Evolutionary conservation across 2,329 filamentous ascomycete species (phyloP).

Genomic region (Knoxdaviesia proteae): DNA sequence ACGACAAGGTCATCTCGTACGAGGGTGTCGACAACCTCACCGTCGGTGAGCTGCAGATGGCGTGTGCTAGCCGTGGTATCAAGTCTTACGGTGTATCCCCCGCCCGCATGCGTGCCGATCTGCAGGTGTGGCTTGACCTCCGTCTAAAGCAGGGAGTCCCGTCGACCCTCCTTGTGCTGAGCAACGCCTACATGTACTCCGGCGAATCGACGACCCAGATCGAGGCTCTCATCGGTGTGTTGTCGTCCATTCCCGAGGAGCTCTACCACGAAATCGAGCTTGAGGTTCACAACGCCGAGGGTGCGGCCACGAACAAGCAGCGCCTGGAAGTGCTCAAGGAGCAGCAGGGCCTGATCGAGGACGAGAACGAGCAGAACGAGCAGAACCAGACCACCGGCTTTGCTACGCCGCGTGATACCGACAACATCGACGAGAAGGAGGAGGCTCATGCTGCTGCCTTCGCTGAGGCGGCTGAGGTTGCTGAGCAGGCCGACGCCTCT

Average conservation of each 20-base stretch:
- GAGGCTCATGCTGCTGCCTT: constrained; percentile 38
- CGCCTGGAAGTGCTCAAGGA: constrained; percentile 94
- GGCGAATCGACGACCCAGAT: constrained; percentile 81
- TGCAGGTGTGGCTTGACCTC: constrained; percentile 86
- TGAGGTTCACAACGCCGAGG: constrained; percentile 90
- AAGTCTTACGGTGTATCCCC: constrained; percentile 85
- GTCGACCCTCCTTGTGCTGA: constrained; percentile 82
- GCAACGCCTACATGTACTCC: constrained; percentile 96
- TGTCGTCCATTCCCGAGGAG: constrained; percentile 91
- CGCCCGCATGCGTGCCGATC: constrained; percentile 66
- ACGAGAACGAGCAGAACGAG: constrained; percentile 84
- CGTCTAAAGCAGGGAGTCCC: constrained; percentile 88
- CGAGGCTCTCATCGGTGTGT: constrained; percentile 74
- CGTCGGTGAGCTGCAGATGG: constrained; percentile 81
- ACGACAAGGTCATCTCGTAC: constrained; percentile 82
- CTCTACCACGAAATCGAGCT: constrained; percentile 99
- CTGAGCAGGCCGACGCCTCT: constrained; percentile 25
- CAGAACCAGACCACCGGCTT: constrained; percentile 57
- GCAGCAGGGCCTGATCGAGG: constrained; percentile 92
- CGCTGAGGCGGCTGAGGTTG: constrained; percentile 23
- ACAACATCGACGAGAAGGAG: constrained; percentile 90
- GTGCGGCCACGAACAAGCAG: constrained; percentile 96
- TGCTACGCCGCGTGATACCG: constrained; percentile 60
- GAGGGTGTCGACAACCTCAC: constrained; percentile 86
- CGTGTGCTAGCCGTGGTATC: constrained; percentile 78